A percentile compares a stretch with the other conserved stretches of the same genome.
phyloP scores from a whole-genome alignment of 176 grass and related monocot genomes.

The Hsuehochloa calcarea region DNA sequence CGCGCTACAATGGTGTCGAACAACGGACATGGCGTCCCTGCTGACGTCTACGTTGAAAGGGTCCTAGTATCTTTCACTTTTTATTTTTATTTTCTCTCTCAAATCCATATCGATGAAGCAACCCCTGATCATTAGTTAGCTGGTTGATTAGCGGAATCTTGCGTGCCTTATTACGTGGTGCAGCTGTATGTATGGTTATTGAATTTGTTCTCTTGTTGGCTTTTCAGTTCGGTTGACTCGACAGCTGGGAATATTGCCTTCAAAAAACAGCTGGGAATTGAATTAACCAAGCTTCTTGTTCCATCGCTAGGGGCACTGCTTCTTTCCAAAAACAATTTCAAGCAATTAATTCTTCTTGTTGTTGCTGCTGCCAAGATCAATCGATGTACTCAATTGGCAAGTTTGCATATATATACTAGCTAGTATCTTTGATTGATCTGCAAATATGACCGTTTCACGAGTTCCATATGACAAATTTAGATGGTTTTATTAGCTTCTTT shows the following conservation, averaged over 20 bases:
- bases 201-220: too few relatives aligned
- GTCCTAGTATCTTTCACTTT: not conserved
- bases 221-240: not conserved
- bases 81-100: constrained; percentile 8
- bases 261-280: not conserved
- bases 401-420: too few relatives aligned
- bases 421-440: not conserved
- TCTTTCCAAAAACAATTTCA: too few relatives aligned
- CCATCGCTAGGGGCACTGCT: not conserved
- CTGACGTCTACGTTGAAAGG: constrained; percentile 36
- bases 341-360: too few relatives aligned
- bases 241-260: not conserved
- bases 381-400: not conserved
- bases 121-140: not conserved
- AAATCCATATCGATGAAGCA: not conserved
- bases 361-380: not conserved
- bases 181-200: not conserved
- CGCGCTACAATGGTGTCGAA: not conserved
- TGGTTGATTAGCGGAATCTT: not conserved
- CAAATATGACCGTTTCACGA: not conserved
- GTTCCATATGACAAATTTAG: not conserved
- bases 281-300: not conserved
- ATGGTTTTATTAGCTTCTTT: too few relatives aligned
- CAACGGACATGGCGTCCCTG: constrained; percentile 4
- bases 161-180: not conserved